phyloP scores from a whole-genome alignment of 805 yeast species.

The Candida pseudofarinosa region DNA sequence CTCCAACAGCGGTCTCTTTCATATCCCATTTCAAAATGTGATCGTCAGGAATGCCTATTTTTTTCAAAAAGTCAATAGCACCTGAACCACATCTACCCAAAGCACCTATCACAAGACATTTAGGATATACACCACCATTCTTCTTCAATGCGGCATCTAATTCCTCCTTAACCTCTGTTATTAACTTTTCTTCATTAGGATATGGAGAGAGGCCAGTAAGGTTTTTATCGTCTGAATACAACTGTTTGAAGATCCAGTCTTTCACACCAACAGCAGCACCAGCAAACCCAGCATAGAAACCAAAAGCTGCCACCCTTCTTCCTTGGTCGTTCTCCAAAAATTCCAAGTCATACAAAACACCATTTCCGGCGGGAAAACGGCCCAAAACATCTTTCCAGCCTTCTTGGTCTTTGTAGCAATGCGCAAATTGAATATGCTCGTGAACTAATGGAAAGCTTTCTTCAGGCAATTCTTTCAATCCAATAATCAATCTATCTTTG shows the following conservation, averaged over 20 bases:
- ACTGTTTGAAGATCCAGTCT: slow-evolving; percentile 92
- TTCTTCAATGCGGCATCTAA: slow-evolving; percentile 53
- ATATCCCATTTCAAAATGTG: slow-evolving; percentile 93
- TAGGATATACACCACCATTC: slow-evolving; percentile 67
- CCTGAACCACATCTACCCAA: slow-evolving; percentile 99
- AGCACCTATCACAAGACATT: slow-evolving; percentile 89
- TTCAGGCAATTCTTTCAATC: slow-evolving; percentile 94
- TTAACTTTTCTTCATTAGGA: slow-evolving; percentile 70
- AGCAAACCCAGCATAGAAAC: slow-evolving; percentile 99
- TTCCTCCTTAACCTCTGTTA: slow-evolving; percentile 63
- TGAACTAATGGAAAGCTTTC: slow-evolving; percentile 87
- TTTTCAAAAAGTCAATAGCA: slow-evolving; percentile 77
- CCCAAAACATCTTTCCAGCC: slow-evolving; percentile 93
- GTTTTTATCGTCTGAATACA: slow-evolving; percentile 60
- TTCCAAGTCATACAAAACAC: slow-evolving; percentile 88
- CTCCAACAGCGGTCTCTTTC: slow-evolving; percentile 93
- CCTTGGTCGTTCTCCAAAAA: slow-evolving; percentile 92
- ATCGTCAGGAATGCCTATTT: slow-evolving; percentile 82
- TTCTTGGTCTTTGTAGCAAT: slow-evolving; percentile 94
- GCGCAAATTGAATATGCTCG: slow-evolving; percentile 98
- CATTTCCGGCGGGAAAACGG: slow-evolving; percentile 90
- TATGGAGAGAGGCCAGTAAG: slow-evolving; percentile 80
- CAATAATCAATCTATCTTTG: slow-evolving; percentile 80
- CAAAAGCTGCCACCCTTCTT: slow-evolving; percentile 98
- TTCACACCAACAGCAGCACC: slow-evolving; percentile 96